Conservation (phyloP, 345 rosid genomes). For the Noccaea caerulescens region DNA sequence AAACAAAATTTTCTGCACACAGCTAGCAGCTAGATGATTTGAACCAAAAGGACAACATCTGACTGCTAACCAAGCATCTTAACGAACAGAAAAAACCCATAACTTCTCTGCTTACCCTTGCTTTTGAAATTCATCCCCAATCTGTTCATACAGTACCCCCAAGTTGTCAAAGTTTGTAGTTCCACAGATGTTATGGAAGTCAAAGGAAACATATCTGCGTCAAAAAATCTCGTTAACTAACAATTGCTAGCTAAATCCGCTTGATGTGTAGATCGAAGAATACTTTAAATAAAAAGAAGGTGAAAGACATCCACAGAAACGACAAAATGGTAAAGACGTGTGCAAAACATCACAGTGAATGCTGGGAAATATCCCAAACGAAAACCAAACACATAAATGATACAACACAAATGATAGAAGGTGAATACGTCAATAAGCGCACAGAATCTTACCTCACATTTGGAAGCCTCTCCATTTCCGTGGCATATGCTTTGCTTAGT, state of each 20-base stretch:
- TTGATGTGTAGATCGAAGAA: constrained; percentile 13
- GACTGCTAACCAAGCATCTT: constrained; percentile 15
- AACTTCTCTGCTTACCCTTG: constrained; percentile 70
- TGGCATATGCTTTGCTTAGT: constrained; percentile 74
- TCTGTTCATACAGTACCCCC: constrained; percentile 67
- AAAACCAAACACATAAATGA: constrained; percentile 5
- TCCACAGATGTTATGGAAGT: constrained; percentile 88
- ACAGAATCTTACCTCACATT: constrained; percentile 75
- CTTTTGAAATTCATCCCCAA: constrained; percentile 71
- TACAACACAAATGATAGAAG: constrained; percentile 3
- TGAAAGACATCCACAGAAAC: constrained; percentile 6
- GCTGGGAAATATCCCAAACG: background rate
- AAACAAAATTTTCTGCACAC: constrained; percentile 47
- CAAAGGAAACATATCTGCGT: constrained; percentile 82
- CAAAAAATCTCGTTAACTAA: constrained; percentile 23
- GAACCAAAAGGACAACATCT: constrained; percentile 15
- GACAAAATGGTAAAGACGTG: background rate
- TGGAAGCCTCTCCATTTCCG: constrained; percentile 79
- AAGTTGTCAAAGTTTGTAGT: constrained; percentile 79
- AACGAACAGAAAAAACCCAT: constrained; percentile 13
- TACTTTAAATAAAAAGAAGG: constrained; percentile 23
- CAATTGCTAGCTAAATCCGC: background rate
- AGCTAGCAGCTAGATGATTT: constrained; percentile 38
- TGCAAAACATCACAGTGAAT: background rate
- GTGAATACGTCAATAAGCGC: constrained; percentile 17